These are phyloP conservation scores for Immersiella caudata DNA, from an alignment of 495 filamentous ascomycete species.

Conservation along the genomic window DNA sequence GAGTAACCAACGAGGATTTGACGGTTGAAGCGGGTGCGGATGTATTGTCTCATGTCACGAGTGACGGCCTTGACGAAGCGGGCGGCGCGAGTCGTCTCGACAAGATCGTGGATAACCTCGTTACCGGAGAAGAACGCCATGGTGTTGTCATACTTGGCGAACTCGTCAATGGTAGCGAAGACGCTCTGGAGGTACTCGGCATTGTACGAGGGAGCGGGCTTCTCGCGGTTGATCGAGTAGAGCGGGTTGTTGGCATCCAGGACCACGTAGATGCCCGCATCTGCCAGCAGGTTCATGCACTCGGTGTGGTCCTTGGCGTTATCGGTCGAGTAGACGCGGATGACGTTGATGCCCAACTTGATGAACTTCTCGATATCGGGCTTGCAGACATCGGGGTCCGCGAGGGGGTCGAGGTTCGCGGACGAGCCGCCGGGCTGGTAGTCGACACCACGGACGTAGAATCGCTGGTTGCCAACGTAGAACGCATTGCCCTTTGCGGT, in stretches of 20 bases:
- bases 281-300: constrained; percentile 82
- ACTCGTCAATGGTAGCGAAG: constrained; percentile 91
- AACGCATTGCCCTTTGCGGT: constrained; percentile 65
- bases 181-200: constrained; percentile 87
- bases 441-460: constrained; percentile 95
- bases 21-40: constrained; percentile 72
- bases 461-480: constrained; percentile 79
- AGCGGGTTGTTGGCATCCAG: constrained; percentile 67
- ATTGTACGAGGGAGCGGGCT: constrained; percentile 84
- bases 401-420: constrained; percentile 75
- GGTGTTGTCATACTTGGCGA: constrained; percentile 86
- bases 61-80: constrained; percentile 94
- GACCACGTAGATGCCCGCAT: constrained; percentile 90
- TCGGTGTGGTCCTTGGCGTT: constrained; percentile 81
- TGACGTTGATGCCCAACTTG: constrained; percentile 84
- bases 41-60: constrained; percentile 89
- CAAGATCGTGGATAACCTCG: constrained; percentile 89
- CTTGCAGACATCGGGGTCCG: constrained; percentile 69
- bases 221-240: constrained; percentile 39
- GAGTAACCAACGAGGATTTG: constrained; percentile 91
- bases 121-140: constrained; percentile 97
- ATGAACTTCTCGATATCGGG: constrained; percentile 86
- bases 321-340: constrained; percentile 94
- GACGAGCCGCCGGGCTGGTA: constrained; percentile 89
- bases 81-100: constrained; percentile 71